Evolutionary conservation across 2,329 filamentous ascomycete genomes (phyloP).

Genomic region (Cytospora piceae): DNA sequence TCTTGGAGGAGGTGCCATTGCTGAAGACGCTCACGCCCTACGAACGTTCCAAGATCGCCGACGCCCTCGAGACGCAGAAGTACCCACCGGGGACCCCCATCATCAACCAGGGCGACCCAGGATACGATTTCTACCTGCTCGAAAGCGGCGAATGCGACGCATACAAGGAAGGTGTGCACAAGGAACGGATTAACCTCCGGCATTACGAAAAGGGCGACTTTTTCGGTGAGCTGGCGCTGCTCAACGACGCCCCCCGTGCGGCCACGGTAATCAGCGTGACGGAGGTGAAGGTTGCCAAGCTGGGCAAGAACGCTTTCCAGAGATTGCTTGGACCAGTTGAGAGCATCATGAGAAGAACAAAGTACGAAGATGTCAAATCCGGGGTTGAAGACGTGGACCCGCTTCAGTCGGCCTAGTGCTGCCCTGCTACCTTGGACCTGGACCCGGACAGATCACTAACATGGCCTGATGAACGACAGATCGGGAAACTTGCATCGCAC

Average conservation of each 20-base stretch:
- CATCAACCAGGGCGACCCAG: constrained; percentile 88
- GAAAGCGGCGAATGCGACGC: constrained; percentile 87
- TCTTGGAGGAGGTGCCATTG: constrained; percentile 90
- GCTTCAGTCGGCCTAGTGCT: constrained; percentile 47
- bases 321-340: constrained; percentile 89
- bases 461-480: constrained; percentile 27
- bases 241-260: constrained; percentile 91
- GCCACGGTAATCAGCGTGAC: constrained; percentile 83
- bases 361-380: constrained; percentile 62
- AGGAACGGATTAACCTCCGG: constrained; percentile 63
- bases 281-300: constrained; percentile 88
- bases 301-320: constrained; percentile 95
- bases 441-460: constrained; percentile 27
- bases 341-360: constrained; percentile 85
- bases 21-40: constrained; percentile 84
- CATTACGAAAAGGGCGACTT: constrained; percentile 91
- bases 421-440: constrained; percentile 20
- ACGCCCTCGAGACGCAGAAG: constrained; percentile 90
- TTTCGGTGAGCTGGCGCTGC: constrained; percentile 91
- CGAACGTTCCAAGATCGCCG: constrained; percentile 95
- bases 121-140: constrained; percentile 88
- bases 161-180: constrained; percentile 73
- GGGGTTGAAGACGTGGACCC: constrained; percentile 72
- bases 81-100: constrained; percentile 79
- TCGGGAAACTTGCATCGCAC: constrained; percentile 24